Conservation (phyloP, 257 asterid species). For the Solanum lycopersicoides region DNA sequence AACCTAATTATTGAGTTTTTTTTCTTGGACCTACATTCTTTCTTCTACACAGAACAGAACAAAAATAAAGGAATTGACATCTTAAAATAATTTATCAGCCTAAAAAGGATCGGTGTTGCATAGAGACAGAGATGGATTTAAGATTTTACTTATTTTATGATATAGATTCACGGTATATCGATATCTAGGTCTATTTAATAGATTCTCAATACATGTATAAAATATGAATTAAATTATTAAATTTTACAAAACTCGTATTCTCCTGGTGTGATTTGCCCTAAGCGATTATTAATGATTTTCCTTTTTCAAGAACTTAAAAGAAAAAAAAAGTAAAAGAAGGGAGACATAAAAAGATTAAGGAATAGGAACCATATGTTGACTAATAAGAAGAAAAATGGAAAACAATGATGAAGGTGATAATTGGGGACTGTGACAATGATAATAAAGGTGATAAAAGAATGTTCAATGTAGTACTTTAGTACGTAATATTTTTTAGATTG, state of each 20-base stretch:
- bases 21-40: constrained; percentile 22
- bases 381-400: not conserved
- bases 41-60: constrained; percentile 13
- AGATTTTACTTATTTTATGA: not conserved
- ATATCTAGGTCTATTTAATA: not conserved
- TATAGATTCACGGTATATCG: not conserved
- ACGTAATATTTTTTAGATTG: not conserved
- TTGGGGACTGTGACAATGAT: constrained; percentile 4
- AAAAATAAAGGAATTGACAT: constrained; percentile 6
- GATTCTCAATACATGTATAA: not conserved
- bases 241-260: fast-evolving
- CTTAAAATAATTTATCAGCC: not conserved
- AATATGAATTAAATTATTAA: not conserved
- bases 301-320: not conserved
- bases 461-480: not conserved
- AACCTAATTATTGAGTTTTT: constrained; percentile 41
- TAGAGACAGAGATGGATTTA: fast-evolving
- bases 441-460: constrained; percentile 9
- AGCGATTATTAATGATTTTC: not conserved
- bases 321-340: not conserved
- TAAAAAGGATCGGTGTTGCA: not conserved
- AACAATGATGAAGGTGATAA: constrained; percentile 3
- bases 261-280: not conserved
- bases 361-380: not conserved
- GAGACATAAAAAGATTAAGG: not conserved